These are phyloP conservation scores for Podaxis sp. DNA, from an alignment of 768 basidiomycete genomes.

Conservation along the genomic window DNA sequence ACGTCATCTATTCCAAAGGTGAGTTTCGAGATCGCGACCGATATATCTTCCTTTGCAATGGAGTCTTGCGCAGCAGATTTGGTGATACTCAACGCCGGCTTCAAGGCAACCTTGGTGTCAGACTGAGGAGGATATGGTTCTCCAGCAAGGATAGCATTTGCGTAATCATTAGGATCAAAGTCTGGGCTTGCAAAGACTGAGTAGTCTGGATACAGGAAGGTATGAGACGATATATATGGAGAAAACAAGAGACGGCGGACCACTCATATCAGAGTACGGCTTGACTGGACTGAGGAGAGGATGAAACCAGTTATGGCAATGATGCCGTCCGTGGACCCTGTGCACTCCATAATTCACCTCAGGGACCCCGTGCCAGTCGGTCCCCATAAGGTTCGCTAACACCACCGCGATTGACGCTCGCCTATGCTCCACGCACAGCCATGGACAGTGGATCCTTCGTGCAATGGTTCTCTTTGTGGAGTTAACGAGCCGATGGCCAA, in stretches of 20 bases:
- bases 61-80: constrained; percentile 46
- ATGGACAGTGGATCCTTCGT: not conserved
- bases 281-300: not conserved
- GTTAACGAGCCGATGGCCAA: not conserved
- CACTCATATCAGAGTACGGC: constrained; percentile 10
- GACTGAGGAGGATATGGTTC: constrained; percentile 60
- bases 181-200: constrained; percentile 66
- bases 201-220: constrained; percentile 52
- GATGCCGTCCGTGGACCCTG: not conserved
- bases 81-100: constrained; percentile 19
- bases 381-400: not conserved
- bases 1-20: constrained; percentile 90
- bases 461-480: not conserved
- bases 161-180: constrained; percentile 90
- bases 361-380: not conserved
- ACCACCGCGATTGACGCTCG: not conserved
- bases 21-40: constrained; percentile 84
- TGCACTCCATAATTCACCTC: not conserved
- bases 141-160: constrained; percentile 85
- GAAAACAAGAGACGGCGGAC: constrained; percentile 12
- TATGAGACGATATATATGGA: constrained; percentile 29
- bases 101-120: constrained; percentile 32
- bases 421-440: not conserved
- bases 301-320: not conserved
- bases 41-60: constrained; percentile 79